Evolutionary conservation across 345 rosid species (phyloP), one percentile per base, ranked within the genome.

Genomic region (Dovyalis caffra): DNA sequence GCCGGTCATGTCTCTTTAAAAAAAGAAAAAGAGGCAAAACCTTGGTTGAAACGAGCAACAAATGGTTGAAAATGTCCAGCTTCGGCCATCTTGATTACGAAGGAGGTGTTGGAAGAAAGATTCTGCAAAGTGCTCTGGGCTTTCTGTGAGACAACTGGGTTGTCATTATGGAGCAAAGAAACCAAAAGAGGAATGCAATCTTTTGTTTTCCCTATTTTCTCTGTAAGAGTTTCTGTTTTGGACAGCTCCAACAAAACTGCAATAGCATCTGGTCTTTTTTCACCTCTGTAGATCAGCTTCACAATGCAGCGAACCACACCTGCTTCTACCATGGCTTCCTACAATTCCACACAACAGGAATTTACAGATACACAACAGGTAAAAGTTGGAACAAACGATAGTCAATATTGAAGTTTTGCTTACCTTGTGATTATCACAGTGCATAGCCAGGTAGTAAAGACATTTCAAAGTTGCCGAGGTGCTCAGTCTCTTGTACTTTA

Each of bases 101-200:
- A 87, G 78, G 83, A 88, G 12, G 81, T 75, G 78, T 80, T 87
- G 53, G 73, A 77, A 28, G 88, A 85, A 76, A 87, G 86, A 77
- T 87, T 87, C 66, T 71, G 77, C 83, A 85, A 74, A 66, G 80
- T 67, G 5, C 56, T 35, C 38, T 64, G 73, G 43, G 85, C 88
- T 78, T 80, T 85, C 70, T 49, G 25, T 21, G 83, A 77, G 61
- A 84, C 63, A n/a, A 68, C 75, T 2, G 67, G 47, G n/a, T 74
- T 58, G 34, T 73, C 18, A 20, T 82, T 73, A 53, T 80, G 45
- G 18, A 82, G 82, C 81, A 85, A 76, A 45, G 85, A 82, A 78
- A 87, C 88, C 72, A 87, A 51, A 69, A 85, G 79, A 21, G 85
- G 85, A 76, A 85, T 85, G 74, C 87, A 83, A 65, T 85, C 85